Base-by-base conservation (phyloP, 2,329 filamentous ascomycete species). In the Lecanicillium sp. region DNA sequence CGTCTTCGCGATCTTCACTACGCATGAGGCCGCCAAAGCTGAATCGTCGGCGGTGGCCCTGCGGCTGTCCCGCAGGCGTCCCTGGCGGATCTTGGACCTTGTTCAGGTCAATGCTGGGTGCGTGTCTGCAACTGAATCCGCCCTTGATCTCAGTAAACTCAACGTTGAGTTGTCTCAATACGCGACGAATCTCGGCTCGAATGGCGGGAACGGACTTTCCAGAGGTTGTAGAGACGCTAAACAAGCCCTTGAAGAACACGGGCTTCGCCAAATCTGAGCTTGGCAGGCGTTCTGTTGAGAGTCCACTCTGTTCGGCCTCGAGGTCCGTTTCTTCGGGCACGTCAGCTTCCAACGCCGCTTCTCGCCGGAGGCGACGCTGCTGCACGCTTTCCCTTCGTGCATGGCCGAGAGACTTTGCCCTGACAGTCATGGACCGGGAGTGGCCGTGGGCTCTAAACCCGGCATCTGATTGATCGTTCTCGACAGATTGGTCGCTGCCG, bases 211-310 rank as follows among this genome's bases (percentile, higher is more conserved):
- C 76, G 1, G 90, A 86, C 56, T 94, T 94, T 54, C 82, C 92
- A 42, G 88, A 95, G 6, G 92, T 98, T 0, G 92, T 98, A 4
- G 87, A 94, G 38, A 96, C 92, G 52, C 90, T 96, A 65, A 98
- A 96, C 14, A 98, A 71, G 4, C 92, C 92, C 62, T 96, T 98
- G 41, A 98, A 75, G 58, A 84, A 96, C 3, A 96, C 92, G 0
- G 92, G 92, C 58, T 95, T 95, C 38, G 90, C 81, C 44, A 90
- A 76, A 48, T 94, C 87, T 5, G 83, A 80, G 48, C 76, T 79
- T 44, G 78, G 73, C 9, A 81, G 59, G 17, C 74, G 65, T 29
- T 82, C 78, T 2, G 71, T 76, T 8, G 78, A 81, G 19, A 71
- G 60, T 4, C 75, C 74, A 42, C 75, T 80, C 25, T 68, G 68